A percentile compares a stretch with the other conserved stretches of the same genome.
Conservation (phyloP, 768 basidiomycete genomes). For the Leccinum olivaceopallidum region DNA sequence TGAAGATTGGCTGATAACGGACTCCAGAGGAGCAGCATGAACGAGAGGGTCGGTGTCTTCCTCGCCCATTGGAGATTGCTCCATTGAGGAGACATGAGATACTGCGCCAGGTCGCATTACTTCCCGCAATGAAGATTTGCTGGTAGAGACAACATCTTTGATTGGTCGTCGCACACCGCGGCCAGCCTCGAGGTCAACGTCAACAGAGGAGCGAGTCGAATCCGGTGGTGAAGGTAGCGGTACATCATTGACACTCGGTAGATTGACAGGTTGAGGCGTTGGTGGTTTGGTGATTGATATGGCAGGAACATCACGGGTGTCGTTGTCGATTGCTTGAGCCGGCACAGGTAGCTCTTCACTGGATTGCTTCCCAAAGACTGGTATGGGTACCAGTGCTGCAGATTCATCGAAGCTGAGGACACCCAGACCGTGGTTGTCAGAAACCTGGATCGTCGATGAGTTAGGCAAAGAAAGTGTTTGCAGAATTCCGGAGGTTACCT, state of each 20-base stretch:
- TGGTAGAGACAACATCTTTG: conserved; percentile 15
- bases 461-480: conserved; percentile 18
- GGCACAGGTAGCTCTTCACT: conserved; percentile 23
- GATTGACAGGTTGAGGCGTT: conserved; percentile 64
- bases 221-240: conserved; percentile 45
- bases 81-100: conserved; percentile 20
- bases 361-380: conserved; percentile 47
- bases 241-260: conserved; percentile 65
- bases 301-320: conserved; percentile 42
- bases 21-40: conserved; percentile 41
- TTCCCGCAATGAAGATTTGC: conserved; percentile 13
- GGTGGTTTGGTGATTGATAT: conserved; percentile 72
- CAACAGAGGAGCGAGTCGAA: conserved; percentile 41
- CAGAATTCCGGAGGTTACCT: conserved; percentile 40
- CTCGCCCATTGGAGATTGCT: conserved; percentile 23
- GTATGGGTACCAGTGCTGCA: conserved; percentile 63
- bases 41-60: conserved; percentile 53
- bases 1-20: conserved; percentile 33
- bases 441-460: conserved; percentile 30
- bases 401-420: conserved; percentile 43
- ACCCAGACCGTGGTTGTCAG: conserved; percentile 47
- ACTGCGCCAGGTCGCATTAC: conserved; percentile 10
- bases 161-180: conserved; percentile 39
- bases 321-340: conserved; percentile 25
- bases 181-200: conserved; percentile 41